Percentiles rank a stretch among this genome's conserved stretches.
These are phyloP conservation scores for Fomitopsis schrenkii DNA, from an alignment of 1,284 basidiomycete species.

Conservation along the genomic window DNA sequence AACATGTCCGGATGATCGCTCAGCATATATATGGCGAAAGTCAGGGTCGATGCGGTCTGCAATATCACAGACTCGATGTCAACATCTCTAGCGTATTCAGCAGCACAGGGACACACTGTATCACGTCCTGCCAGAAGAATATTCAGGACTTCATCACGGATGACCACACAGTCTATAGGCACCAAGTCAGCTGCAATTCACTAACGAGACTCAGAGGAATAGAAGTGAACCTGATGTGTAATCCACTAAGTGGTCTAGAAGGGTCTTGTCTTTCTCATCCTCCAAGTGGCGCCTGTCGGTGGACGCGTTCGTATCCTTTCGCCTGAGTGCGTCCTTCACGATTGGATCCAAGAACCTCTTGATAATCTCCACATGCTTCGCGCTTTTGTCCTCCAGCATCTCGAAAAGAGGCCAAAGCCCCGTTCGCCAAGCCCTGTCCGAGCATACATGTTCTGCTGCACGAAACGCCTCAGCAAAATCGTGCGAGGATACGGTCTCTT, in stretches of 20 bases:
- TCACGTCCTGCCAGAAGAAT: conserved; percentile 38
- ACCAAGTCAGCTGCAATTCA: neutral
- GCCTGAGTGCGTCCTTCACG: conserved; percentile 33
- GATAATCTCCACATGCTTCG: conserved; percentile 16
- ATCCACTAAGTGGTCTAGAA: conserved; percentile 37
- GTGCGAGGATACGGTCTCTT: conserved; percentile 12
- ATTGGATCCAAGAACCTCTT: conserved; percentile 32
- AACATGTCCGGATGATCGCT: conserved; percentile 34
- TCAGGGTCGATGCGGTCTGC: conserved; percentile 34
- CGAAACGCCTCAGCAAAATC: conserved; percentile 37
- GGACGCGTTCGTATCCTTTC: conserved; percentile 14
- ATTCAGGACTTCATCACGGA: conserved; percentile 38
- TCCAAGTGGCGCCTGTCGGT: conserved; percentile 10
- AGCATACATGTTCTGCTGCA: conserved; percentile 30
- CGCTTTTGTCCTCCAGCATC: conserved; percentile 8
- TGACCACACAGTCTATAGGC: conserved; percentile 14
- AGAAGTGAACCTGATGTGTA: conserved; percentile 22
- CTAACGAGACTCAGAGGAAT: neutral
- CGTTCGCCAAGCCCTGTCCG: conserved; percentile 31
- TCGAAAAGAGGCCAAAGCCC: conserved; percentile 16
- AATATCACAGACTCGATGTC: neutral
- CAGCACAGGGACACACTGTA: conserved; percentile 25
- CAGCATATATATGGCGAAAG: conserved; percentile 38
- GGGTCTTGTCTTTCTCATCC: conserved; percentile 24
- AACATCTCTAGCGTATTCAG: neutral